Evolutionary conservation across 768 basidiomycete genomes (phyloP).

Genomic region (Chalciporus sphaerocephalus): DNA sequence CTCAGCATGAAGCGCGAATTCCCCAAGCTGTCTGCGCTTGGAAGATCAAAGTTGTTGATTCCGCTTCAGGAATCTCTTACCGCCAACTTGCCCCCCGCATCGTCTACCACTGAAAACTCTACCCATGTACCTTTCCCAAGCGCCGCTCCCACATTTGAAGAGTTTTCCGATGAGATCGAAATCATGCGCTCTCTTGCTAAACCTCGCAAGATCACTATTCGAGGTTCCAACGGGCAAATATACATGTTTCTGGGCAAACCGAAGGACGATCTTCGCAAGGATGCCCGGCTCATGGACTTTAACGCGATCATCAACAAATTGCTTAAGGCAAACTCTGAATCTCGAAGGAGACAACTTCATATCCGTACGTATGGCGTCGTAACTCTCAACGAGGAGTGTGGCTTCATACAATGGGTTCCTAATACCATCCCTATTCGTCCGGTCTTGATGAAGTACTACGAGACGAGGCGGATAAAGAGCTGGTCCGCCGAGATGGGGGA

Average conservation of each 20-base stretch:
- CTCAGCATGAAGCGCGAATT: slow-evolving; percentile 49
- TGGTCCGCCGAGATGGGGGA: slow-evolving; percentile 48
- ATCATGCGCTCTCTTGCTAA: slow-evolving; percentile 89
- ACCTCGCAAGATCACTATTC: slow-evolving; percentile 86
- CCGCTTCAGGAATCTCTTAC: slow-evolving; percentile 92
- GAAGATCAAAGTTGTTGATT: slow-evolving; percentile 70
- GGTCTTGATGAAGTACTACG: slow-evolving; percentile 68
- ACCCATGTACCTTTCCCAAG: slow-evolving; percentile 78
- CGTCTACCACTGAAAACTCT: slow-evolving; percentile 43
- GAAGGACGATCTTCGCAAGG: slow-evolving; percentile 95
- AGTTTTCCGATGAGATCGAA: slow-evolving; percentile 76
- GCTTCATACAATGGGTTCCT: slow-evolving; percentile 97
- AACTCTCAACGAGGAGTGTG: slow-evolving; percentile 94
- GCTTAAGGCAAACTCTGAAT: slow-evolving; percentile 89
- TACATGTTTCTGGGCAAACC: slow-evolving; percentile 97
- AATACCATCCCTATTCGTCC: slow-evolving; percentile 82
- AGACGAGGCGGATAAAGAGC: slow-evolving; percentile 39
- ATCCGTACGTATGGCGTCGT: slow-evolving; percentile 99
- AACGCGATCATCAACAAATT: slow-evolving; percentile 97
- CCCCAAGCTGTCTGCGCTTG: slow-evolving; percentile 49
- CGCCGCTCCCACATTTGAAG: slow-evolving; percentile 72
- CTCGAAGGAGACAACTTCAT: slow-evolving; percentile 81
- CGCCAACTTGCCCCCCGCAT: slow-evolving; percentile 77
- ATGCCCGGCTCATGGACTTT: slow-evolving; percentile 96
- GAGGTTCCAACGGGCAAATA: slow-evolving; percentile 72